Percentiles rank a stretch among this genome's conserved stretches.
Evolutionary conservation across 2,329 filamentous ascomycete genomes (phyloP).

Genomic region (Raffaelea ambrosiae): DNA sequence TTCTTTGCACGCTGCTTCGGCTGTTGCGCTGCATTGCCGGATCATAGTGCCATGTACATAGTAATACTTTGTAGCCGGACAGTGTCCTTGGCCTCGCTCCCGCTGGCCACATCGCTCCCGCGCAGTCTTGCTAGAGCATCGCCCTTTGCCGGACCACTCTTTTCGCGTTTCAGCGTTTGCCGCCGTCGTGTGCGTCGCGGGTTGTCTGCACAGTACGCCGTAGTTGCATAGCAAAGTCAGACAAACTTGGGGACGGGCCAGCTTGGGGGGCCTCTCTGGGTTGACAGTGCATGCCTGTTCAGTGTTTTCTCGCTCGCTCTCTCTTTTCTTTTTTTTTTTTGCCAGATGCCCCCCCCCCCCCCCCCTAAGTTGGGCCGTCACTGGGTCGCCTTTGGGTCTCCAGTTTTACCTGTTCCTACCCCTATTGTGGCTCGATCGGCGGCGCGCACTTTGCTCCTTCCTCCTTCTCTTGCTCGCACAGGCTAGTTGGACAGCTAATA

Average conservation of each 20-base stretch:
- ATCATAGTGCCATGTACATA: no score
- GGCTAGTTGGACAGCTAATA: conserved; percentile 1
- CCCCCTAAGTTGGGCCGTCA: no score
- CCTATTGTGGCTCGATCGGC: conserved; percentile 10
- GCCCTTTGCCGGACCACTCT: conserved; percentile 12
- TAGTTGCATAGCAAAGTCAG: no score
- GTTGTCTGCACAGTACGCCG: conserved; percentile 11
- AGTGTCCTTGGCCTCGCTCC: no score
- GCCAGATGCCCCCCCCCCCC: no score
- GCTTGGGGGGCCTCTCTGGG: no score
- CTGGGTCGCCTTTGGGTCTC: no score
- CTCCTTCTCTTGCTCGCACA: not conserved
- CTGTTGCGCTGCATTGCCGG: no score
- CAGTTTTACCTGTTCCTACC: not conserved
- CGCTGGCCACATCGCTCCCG: not conserved
- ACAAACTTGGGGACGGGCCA: no score
- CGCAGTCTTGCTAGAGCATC: not conserved
- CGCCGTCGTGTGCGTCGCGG: conserved; percentile 17
- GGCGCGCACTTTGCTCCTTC: conserved; percentile 5
- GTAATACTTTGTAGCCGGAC: no score
- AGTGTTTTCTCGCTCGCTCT: not conserved
- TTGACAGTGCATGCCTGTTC: no score
- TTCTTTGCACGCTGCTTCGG: no score
- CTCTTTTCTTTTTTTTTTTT: conserved; percentile 4
- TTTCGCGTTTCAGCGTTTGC: conserved; percentile 21